Evolutionary conservation across 306 rosid genomes (phyloP), one percentile per base, ranked within the genome.

Genomic region (Rosa chinensis): DNA sequence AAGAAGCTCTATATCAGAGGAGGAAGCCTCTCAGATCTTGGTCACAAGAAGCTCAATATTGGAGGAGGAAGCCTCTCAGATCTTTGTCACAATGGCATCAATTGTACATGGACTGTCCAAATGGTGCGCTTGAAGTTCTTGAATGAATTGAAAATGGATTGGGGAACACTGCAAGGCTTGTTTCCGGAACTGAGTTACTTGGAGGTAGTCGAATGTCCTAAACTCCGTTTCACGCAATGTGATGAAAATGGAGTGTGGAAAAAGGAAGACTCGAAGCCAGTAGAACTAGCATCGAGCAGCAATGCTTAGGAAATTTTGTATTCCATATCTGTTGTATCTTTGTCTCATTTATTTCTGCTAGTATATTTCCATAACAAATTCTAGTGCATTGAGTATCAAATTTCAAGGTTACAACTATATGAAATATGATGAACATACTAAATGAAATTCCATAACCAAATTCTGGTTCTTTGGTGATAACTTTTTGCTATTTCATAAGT

Each of bases 31-130:
- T 10, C n/a, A n/a, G n/a, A n/a, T n/a, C n/a, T n/a, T n/a, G n/a
- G n/a, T n/a, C n/a, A n/a, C n/a, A 66, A 73, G 75, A 82, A 82
- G n/a, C 79, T 77, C 48, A 45, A 53, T 13, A 44, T 82, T 28
- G 4, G 81, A 2, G 79, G 53, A 72, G 85, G 85, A 64, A 10
- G 0, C 4, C 39, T 82, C 20, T 10, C 28, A 0, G 43, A 82
- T 47, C 75, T 82, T 5, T 0, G 25, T 71, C 14, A 13, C 7
- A 23, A 3, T 1, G 4, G 5, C 1, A 1, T 5, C 0, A 0
- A 17, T 5, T 5, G 16, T 1, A 5, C 4, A 20, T 32, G 70
- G 82, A 21, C 1, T 1, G 75, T 44, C 5, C 0, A 35, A 18
- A 8, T 1, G 11, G 42, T 82, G 17, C 55, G 73, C 3, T 28